Percentiles rank a stretch among this genome's conserved stretches.
Evolutionary conservation across 2,329 filamentous ascomycete genomes (phyloP).

Genomic region (Myrmaecium sp.): DNA sequence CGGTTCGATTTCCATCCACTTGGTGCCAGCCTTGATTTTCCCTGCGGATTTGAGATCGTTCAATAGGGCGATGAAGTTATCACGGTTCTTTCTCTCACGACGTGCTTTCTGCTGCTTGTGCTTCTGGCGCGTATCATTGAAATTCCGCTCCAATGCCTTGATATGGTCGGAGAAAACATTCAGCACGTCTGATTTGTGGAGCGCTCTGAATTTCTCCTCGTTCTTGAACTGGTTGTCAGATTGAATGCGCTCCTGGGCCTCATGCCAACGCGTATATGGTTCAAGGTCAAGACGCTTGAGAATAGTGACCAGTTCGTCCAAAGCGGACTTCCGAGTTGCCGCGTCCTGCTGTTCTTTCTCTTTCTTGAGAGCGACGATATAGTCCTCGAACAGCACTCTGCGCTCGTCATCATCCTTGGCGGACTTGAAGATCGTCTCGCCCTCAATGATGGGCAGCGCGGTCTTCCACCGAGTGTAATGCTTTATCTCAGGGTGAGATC

Average conservation of each 20-base stretch:
- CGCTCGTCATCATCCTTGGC: constrained; percentile 78
- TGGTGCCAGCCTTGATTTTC: constrained; percentile 75
- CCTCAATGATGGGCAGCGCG: constrained; percentile 81
- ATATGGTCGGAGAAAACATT: constrained; percentile 91
- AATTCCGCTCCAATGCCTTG: constrained; percentile 73
- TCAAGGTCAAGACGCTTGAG: constrained; percentile 69
- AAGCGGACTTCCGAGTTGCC: constrained; percentile 56
- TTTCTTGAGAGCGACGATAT: constrained; percentile 71
- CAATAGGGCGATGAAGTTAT: constrained; percentile 61
- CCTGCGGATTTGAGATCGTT: constrained; percentile 56
- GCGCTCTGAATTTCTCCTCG: constrained; percentile 69
- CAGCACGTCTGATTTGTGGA: constrained; percentile 80
- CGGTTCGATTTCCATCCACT: constrained; percentile 71
- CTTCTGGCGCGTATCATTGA: constrained; percentile 80
- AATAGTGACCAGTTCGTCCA: constrained; percentile 66
- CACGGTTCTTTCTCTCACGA: constrained; percentile 71
- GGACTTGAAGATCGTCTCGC: constrained; percentile 87
- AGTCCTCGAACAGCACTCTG: constrained; percentile 83
- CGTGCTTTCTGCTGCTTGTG: constrained; percentile 69
- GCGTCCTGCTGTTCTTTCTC: constrained; percentile 60
- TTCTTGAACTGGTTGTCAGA: constrained; percentile 59
- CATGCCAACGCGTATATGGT: constrained; percentile 86
- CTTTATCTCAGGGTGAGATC: constrained; percentile 91
- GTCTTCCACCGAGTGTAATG: constrained; percentile 97
- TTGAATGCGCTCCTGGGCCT: constrained; percentile 70